Evolutionary conservation across 2,329 filamentous ascomycete species (phyloP).

Genomic region (Xylariaceae sp.): DNA sequence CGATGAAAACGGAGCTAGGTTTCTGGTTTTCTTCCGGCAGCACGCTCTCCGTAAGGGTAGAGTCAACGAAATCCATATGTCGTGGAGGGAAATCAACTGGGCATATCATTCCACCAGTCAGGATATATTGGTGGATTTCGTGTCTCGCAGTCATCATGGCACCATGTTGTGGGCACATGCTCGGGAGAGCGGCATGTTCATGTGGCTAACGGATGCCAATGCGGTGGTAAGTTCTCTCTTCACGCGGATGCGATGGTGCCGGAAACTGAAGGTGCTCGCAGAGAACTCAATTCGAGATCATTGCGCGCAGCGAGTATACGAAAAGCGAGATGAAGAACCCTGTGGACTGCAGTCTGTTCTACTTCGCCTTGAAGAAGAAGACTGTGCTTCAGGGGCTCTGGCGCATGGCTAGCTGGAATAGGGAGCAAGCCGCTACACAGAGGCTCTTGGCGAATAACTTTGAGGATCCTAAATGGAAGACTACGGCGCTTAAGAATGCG

Average conservation of each 20-base stretch:
- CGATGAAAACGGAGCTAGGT: conserved; percentile 84
- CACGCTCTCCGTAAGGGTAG: conserved; percentile 67
- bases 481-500: conserved; percentile 88
- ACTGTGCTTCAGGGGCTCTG: conserved; percentile 84
- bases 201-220: conserved; percentile 80
- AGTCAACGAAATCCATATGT: conserved; percentile 61
- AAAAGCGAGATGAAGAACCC: conserved; percentile 84
- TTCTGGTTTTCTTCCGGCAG: conserved; percentile 82
- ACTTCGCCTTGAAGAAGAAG: conserved; percentile 88
- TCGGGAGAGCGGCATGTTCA: conserved; percentile 82
- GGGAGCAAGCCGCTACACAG: conserved; percentile 76
- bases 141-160: conserved; percentile 73
- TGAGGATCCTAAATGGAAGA: conserved; percentile 78
- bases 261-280: conserved; percentile 33
- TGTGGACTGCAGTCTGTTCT: conserved; percentile 85
- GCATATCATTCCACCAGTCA: conserved; percentile 82
- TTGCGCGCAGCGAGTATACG: conserved; percentile 91
- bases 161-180: conserved; percentile 82
- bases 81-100: conserved; percentile 78
- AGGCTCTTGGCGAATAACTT: conserved; percentile 88
- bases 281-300: conserved; percentile 77
- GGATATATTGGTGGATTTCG: conserved; percentile 82
- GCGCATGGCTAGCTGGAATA: conserved; percentile 89
- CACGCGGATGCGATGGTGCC: background rate
- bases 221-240: conserved; percentile 59